phyloP scores from a whole-genome alignment of 345 rosid species.

The Hevea brasiliensis region DNA sequence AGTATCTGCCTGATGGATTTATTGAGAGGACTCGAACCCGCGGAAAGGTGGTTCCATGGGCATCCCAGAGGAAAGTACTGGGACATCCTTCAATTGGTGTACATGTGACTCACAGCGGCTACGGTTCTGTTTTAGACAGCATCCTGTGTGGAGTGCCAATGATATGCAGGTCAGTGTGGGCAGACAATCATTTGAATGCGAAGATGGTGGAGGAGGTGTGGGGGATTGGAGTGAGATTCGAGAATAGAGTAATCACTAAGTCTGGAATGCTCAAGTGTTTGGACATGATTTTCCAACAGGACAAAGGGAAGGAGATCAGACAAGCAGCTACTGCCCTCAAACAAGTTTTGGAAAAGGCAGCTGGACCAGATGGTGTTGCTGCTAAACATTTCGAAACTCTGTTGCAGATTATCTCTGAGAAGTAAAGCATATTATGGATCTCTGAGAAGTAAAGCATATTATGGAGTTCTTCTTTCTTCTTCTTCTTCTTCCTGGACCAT shows the following conservation, averaged over 20 bases:
- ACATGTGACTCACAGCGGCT: conserved; percentile 32
- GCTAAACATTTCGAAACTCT: background rate
- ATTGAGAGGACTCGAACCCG: background rate
- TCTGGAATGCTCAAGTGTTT: background rate
- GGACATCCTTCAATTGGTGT: conserved; percentile 6
- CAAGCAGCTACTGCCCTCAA: background rate
- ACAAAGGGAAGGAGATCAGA: background rate
- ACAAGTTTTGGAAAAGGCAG: background rate
- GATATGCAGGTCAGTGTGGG: conserved; percentile 61
- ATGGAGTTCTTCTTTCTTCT: too few species aligned
- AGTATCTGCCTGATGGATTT: conserved; percentile 11
- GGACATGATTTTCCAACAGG: background rate
- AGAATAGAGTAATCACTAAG: conserved; percentile 10
- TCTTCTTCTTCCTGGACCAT: too few species aligned
- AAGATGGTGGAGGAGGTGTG: conserved; percentile 52
- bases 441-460: too few species aligned
- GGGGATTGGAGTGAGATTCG: conserved; percentile 50
- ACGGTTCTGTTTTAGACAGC: conserved; percentile 55
- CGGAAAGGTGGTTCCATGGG: conserved; percentile 15
- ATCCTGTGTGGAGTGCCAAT: conserved; percentile 51
- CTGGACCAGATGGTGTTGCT: background rate
- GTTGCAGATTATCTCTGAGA: background rate
- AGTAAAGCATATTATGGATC: background rate
- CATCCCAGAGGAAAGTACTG: background rate
- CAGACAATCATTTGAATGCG: conserved; percentile 47